Evolutionary conservation across 306 rosid species (phyloP), one percentile per base, ranked within the genome.

Genomic region (Hippophae rhamnoides): DNA sequence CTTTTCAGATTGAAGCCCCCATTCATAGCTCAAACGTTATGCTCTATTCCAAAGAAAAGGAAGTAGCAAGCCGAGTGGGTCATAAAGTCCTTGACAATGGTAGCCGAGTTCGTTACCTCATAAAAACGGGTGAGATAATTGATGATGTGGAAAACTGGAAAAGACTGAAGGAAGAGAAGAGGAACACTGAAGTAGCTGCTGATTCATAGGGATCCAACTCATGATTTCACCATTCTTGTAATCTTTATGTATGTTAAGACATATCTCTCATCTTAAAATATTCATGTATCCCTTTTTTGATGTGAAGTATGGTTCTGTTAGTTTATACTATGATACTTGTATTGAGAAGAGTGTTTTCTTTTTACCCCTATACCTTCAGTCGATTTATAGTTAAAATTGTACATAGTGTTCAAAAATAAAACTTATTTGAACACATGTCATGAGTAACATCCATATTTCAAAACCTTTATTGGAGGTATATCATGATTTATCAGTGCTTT

Each of bases 1-100:
- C 10, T 44, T 4, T 72, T 14, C 81, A 92, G 99, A 58, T 92
- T 31, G 95, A 92, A 82, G 97, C 73, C 10, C 84, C 97, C 5
- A 74, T 92, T 64, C 99, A 92, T 78, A 92, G 99, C 77, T 92
- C 99, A 44, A 92, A 92, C 68, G 90, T 92, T 79, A 92, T 92
- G 99, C 88, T 85, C 25, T 92, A 88, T 81, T 92, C 97, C 0
- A 86, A 88, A 65, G 97, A 92, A 52, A 76, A 92, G 75, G 74
- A 92, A 25, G 88, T 88, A 52, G 86, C 94, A 7, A 92, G 99
- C 67, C 87, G 99, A 8, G 96, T 88, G 54, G 99, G 99, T 48
- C 99, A 88, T 66, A 86, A 88, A 71, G 65, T 72, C 47, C 85
- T 92, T 69, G 99, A 92, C 40, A 61, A 84, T 67, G 99, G 97